Evolutionary conservation across 164 flowering plant genomes (phyloP).

Genomic region (Vitis labrusca): DNA sequence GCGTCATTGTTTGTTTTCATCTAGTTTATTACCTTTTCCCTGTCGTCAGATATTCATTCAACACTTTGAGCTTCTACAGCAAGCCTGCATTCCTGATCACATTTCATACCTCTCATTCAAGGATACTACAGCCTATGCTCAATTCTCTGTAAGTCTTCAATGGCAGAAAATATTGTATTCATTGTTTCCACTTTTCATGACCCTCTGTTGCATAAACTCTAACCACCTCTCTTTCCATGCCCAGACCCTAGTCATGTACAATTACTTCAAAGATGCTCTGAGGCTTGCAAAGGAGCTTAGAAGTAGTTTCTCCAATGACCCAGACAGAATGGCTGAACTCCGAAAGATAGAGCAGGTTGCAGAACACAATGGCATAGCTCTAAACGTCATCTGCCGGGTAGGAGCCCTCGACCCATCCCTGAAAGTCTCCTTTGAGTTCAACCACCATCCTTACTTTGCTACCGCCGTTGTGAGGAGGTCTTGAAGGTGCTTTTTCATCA

Average conservation of each 20-base stretch:
- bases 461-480: constrained; percentile 82
- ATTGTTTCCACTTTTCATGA: neutral
- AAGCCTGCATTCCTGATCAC: constrained; percentile 78
- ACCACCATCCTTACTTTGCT: constrained; percentile 81
- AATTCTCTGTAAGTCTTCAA: constrained; percentile 59
- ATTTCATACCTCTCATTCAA: constrained; percentile 57
- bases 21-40: neutral
- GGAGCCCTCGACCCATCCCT: constrained; percentile 72
- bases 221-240: neutral
- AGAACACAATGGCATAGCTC: constrained; percentile 80
- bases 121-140: constrained; percentile 57
- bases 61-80: constrained; percentile 92
- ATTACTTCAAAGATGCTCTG: constrained; percentile 83
- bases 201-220: no score
- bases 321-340: constrained; percentile 74
- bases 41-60: constrained; percentile 72
- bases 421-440: constrained; percentile 79
- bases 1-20: neutral
- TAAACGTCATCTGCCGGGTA: constrained; percentile 62
- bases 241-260: constrained; percentile 63
- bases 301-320: constrained; percentile 64
- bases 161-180: neutral
- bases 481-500: constrained; percentile 25
- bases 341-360: constrained; percentile 83
- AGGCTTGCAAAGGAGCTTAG: constrained; percentile 80